Evolutionary conservation across 140 eudicot genomes (phyloP), one percentile per base, ranked within the genome.

Genomic region (Cichorium intybus): DNA sequence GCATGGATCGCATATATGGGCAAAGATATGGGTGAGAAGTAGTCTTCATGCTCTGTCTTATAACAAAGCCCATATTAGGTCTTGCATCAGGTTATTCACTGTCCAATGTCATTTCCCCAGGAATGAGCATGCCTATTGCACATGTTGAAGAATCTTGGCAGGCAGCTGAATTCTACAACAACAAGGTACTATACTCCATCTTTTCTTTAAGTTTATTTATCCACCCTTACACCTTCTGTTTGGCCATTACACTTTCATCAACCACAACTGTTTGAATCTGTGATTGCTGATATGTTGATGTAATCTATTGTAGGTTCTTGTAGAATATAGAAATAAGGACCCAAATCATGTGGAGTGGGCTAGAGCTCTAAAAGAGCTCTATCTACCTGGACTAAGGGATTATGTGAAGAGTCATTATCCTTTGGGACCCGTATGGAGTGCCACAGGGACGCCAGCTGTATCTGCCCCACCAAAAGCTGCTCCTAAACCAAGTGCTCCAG

Each of bases 101-200:
- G 23, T 58, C 26, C 26, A 45, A 61, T 72, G 43, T 23, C 58
- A 50, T 65, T 18, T 70, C 60, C 45, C 24, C 68, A 91, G 97
- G 98, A 75, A 87, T 92, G 98, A 92, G 96, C 82, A 80, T 92
- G 90, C 98, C 98, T 52, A 85, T 79, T 63, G 88, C 95, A 46
- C 96, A 92, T 33, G 98, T 92, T 24, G 98, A 92, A 80, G 98
- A 92, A 74, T 80, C 89, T 73, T 92, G 98, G 98, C 96, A 92
- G 70, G 79, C 84, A 78, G 95, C 98, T 43, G 96, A 92, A 75
- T 92, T 92, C 74, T 92, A 92, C 69, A 80, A 75, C 66, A 92
- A 92, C 70, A 92, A 92, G 98, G 98, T 92, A 77, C 20, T 50
- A 60, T 23, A 47, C 6, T 53, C 31, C 45, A 8, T 55, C 51